Conservation (phyloP, 2,329 filamentous ascomycete species). For the Exutisphaerella laricina region DNA sequence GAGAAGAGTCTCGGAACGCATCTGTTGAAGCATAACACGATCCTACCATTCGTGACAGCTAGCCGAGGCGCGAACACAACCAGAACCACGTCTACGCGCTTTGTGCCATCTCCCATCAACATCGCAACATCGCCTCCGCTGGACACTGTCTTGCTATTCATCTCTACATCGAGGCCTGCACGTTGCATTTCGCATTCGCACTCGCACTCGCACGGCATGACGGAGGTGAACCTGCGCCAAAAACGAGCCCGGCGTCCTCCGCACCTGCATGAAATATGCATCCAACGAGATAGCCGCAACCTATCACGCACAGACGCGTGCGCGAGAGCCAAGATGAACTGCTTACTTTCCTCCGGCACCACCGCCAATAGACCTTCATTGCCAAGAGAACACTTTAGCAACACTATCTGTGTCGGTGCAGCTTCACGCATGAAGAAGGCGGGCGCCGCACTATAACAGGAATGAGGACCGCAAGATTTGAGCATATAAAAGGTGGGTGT, state of each 20-base stretch:
- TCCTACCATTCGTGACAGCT: no score
- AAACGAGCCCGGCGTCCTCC: neutral
- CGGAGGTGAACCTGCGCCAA: neutral
- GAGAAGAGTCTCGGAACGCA: neutral
- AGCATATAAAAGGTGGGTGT: neutral
- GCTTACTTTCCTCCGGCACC: neutral
- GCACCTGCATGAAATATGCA: neutral
- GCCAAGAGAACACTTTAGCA: neutral
- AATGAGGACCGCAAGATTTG: constrained; percentile 2
- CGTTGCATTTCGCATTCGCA: neutral
- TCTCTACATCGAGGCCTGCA: neutral
- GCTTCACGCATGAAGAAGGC: constrained; percentile 1
- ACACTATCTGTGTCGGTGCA: neutral
- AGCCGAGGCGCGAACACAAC: no score
- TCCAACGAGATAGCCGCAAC: neutral
- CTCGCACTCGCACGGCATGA: neutral
- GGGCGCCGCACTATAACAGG: neutral
- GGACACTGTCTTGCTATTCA: no score
- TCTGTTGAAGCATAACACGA: constrained; percentile 2
- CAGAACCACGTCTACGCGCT: no score
- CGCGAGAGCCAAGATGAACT: constrained; percentile 2
- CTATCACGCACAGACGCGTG: neutral
- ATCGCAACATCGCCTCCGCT: no score
- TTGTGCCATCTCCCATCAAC: no score
- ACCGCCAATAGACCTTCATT: neutral